Conservation (phyloP, 257 asterid species). For the Salvia rosmarinus region DNA sequence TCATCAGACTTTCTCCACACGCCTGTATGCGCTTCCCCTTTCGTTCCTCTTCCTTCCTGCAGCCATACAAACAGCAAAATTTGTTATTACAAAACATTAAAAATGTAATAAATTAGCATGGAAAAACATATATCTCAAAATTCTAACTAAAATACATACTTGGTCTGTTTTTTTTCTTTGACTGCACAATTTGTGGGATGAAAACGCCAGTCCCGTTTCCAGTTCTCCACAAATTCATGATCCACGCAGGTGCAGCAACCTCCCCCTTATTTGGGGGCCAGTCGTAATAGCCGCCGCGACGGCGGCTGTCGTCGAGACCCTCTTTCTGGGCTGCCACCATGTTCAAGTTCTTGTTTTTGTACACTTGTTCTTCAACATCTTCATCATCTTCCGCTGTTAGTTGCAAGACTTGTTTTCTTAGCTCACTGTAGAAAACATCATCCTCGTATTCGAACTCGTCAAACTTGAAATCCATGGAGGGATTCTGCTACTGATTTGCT, state of each 20-base stretch:
- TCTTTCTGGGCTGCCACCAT: constrained; percentile 2
- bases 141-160: constrained; percentile 41
- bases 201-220: constrained; percentile 88
- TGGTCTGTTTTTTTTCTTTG: constrained; percentile 49
- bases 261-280: constrained; percentile 34
- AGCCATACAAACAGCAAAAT: constrained; percentile 15
- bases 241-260: constrained; percentile 53
- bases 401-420: constrained; percentile 51
- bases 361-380: constrained; percentile 8
- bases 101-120: not conserved
- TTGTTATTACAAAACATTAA: not conserved
- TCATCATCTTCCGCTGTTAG: constrained; percentile 58
- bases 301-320: not conserved
- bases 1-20: constrained; percentile 32
- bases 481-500: constrained; percentile 8
- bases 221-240: constrained; percentile 58
- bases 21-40: constrained; percentile 42
- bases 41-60: constrained; percentile 59
- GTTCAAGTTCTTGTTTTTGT: constrained; percentile 9
- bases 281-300: constrained; percentile 28
- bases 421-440: constrained; percentile 61
- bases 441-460: constrained; percentile 54
- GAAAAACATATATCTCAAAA: not conserved
- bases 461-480: constrained; percentile 45
- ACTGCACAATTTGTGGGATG: constrained; percentile 64